Evolutionary conservation across 2,329 filamentous ascomycete genomes (phyloP), one percentile per base, ranked within the genome.

Genomic region (Pochonia chlamydosporia): DNA sequence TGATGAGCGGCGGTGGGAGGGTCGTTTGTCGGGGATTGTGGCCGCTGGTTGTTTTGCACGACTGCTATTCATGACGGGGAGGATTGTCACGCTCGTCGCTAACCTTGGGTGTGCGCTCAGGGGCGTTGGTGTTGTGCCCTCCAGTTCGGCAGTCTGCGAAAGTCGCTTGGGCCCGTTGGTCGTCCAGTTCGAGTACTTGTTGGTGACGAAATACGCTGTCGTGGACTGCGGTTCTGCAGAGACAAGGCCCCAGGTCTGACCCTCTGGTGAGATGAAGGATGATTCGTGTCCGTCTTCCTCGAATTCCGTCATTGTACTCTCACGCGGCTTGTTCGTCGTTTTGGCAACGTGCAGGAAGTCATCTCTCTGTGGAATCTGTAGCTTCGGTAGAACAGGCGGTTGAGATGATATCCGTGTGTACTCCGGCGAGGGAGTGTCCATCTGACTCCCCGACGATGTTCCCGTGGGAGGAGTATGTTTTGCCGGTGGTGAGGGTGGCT

Each of bases 151-250:
- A 39, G 59, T 49, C 42, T 57, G 51, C 30, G 54, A 53, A 16
- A 56, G 54, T 30, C 60, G 60, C 37, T 61, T 61, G 5, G 64
- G 53, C 49, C 70, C 71, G 30, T 68, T 67, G 7, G 78, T 63
- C 14, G 76, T 67, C 76, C 76, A 79, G 55, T 79, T 79, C 1
- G 75, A 73, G 52, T 67, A 66, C 56, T 68, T 72, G 55, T 80
- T 75, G 28, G 75, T 70, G 40, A 78, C 67, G 52, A 77, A 79
- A 39, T 70, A 68, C 1, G 71, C 69, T 3, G 68, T 66, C 1
- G 71, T 70, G 2, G 73, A 72, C 35, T 66, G 62, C 1, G 74
- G 70, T 18, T 69, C 71, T 2, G 64, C 64, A 3, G 70, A 67
- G 0, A 75, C 74, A 5, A 73, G 74, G 11, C 72, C 65, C 76